Evolutionary conservation across 129 eudicot species (phyloP), one percentile per base, ranked within the genome.

Genomic region (Chrysanthemum lavandulifolium): DNA sequence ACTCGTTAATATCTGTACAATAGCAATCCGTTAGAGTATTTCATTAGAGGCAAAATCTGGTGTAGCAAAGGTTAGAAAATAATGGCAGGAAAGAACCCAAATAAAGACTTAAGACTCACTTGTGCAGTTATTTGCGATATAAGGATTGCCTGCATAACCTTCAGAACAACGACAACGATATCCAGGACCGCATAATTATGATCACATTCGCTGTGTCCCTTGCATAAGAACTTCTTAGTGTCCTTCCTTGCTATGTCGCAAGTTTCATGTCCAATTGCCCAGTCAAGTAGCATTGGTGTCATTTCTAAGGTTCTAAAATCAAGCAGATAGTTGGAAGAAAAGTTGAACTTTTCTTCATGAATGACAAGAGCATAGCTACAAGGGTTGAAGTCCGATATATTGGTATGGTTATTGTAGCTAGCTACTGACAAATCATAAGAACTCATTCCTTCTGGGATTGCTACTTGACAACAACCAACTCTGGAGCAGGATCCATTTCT

Each of bases 81-180:
- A 61, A 27, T 5, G 7, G 5, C 27, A 33, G 4, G 5, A 60
- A 21, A 58, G 25, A 15, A 19, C 13, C 29, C n/a, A 61, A 8
- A 59, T 59, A 59, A 23, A 13, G 43, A 33, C 40, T 23, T 11
- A 21, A 33, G 13, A 63, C 78, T 53, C 45, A 82, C 86, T 75
- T 54, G 16, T 47, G 71, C 89, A 85, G 27, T 68, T 70, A 81
- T 36, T 9, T 19, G 0, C 5, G 15, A 67, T 21, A 61, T 85
- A 82, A 29, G 89, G 84, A 48, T 84, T 87, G 2, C 92, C 92
- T 0, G 54, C 23, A 67, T 78, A 87, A 9, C 86, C 92, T 1
- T 60, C 16, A 3, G 3, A 9, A 57, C 89, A 87, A 25, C 16
- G 40, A 10, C 89, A 87, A 0, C 80, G 72, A 71, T 87, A 86